Conservation (phyloP, 2,329 filamentous ascomycete genomes). For the Scedosporium apiospermum region DNA sequence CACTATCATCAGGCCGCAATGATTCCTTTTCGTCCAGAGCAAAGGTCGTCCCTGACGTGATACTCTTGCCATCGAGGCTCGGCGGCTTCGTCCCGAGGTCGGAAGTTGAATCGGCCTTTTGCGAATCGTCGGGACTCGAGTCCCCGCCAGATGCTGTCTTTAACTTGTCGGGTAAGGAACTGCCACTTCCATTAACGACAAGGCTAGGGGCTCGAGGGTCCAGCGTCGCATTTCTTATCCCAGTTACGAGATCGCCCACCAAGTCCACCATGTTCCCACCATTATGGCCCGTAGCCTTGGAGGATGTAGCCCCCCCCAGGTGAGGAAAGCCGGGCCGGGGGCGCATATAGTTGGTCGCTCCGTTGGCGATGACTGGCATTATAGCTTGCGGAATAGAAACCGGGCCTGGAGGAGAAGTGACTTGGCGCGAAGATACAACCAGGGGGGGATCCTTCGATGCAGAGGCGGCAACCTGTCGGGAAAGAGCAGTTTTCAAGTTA, state of each 20-base stretch:
- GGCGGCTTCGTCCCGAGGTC: slow-evolving; percentile 70
- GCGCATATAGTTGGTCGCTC: background rate
- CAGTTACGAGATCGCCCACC: slow-evolving; percentile 17
- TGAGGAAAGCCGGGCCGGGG: background rate
- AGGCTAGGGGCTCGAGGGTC: slow-evolving; percentile 26
- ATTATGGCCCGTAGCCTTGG: background rate
- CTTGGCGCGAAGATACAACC: slow-evolving; percentile 7
- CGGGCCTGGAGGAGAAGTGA: background rate
- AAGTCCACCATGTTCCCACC: background rate
- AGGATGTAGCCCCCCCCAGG: background rate
- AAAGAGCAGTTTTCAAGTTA: background rate
- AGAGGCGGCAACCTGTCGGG: slow-evolving; percentile 38
- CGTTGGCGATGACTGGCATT: slow-evolving; percentile 16
- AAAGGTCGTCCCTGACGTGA: slow-evolving; percentile 88
- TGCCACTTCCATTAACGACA: slow-evolving; percentile 40
- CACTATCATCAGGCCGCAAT: slow-evolving; percentile 86
- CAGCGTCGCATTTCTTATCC: slow-evolving; percentile 21
- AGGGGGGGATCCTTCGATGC: slow-evolving; percentile 16
- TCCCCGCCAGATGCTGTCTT: slow-evolving; percentile 25
- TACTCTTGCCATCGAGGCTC: slow-evolving; percentile 88
- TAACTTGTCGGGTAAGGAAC: slow-evolving; percentile 26
- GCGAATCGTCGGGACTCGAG: slow-evolving; percentile 45
- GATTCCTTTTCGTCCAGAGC: slow-evolving; percentile 97
- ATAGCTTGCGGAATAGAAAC: slow-evolving; percentile 10
- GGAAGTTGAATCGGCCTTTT: slow-evolving; percentile 52